Conservation (phyloP, 1,284 basidiomycete species). For the Trichosporon sp. region DNA sequence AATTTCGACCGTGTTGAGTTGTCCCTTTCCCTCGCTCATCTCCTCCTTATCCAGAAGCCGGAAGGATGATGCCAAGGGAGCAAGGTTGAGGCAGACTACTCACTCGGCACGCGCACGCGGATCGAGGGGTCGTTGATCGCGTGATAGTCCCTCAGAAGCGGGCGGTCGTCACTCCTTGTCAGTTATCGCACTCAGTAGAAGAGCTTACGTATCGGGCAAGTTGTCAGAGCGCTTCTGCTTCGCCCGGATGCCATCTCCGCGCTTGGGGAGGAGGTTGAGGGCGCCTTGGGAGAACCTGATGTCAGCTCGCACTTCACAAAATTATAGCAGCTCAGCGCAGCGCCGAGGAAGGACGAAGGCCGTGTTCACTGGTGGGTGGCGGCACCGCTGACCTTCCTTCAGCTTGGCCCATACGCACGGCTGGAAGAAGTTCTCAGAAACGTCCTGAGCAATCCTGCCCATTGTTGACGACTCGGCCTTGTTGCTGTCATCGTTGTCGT, state of each 20-base stretch:
- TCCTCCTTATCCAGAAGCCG: neutral
- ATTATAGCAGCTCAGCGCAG: neutral
- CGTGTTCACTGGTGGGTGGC: neutral
- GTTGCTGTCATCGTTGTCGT: neutral
- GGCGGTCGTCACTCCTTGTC: conserved; percentile 22
- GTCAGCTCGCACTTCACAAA: conserved; percentile 8
- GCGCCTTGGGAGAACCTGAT: conserved; percentile 42
- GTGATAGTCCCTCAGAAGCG: conserved; percentile 41
- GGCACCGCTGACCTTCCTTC: neutral
- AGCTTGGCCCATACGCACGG: conserved; percentile 26
- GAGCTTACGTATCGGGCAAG: conserved; percentile 42
- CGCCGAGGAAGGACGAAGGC: neutral
- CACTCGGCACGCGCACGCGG: conserved; percentile 39
- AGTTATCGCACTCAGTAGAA: neutral
- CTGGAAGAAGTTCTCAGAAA: conserved; percentile 41
- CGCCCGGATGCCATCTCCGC: conserved; percentile 31
- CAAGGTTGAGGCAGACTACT: conserved; percentile 5
- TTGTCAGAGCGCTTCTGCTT: conserved; percentile 45
- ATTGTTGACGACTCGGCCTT: conserved; percentile 13
- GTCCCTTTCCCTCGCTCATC: neutral
- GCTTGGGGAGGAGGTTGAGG: conserved; percentile 35
- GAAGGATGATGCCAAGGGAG: too few species aligned
- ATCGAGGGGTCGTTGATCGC: conserved; percentile 42
- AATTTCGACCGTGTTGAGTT: neutral
- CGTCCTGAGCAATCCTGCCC: conserved; percentile 22